phyloP scores from a whole-genome alignment of 345 rosid genomes.

The Hypericum androsaemum region DNA sequence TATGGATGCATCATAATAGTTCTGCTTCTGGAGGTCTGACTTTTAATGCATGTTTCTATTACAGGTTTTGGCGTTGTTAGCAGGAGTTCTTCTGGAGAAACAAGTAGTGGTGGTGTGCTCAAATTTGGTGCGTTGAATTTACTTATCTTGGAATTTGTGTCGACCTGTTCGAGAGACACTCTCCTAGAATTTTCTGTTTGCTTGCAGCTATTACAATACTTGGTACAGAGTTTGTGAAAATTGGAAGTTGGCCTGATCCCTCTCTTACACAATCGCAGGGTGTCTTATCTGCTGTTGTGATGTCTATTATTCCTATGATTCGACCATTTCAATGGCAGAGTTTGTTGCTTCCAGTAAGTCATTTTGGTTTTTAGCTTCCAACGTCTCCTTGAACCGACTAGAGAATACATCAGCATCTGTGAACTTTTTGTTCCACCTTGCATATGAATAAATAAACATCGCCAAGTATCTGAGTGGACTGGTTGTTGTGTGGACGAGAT shows the following conservation, averaged over 20 bases:
- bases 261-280: constrained; percentile 49
- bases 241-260: not conserved
- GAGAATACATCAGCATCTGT: constrained; percentile 3
- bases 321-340: constrained; percentile 99
- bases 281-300: constrained; percentile 72
- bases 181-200: constrained; percentile 1
- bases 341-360: constrained; percentile 85
- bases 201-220: too few species aligned
- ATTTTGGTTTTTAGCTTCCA: constrained; percentile 5
- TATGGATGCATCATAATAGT: too few species aligned
- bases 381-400: constrained; percentile 7
- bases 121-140: constrained; percentile 64
- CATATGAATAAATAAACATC: too few species aligned
- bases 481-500: too few species aligned
- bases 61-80: constrained; percentile 72
- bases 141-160: constrained; percentile 5
- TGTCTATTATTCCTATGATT: constrained; percentile 83
- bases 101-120: constrained; percentile 76
- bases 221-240: too few species aligned
- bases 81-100: constrained; percentile 86
- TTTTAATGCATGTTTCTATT: constrained; percentile 9
- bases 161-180: not conserved
- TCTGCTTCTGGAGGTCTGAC: not conserved
- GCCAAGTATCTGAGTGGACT: too few species aligned
- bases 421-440: too few species aligned